Evolutionary conservation across 768 basidiomycete genomes (phyloP).

Genomic region (Leccinum disarticulatum): DNA sequence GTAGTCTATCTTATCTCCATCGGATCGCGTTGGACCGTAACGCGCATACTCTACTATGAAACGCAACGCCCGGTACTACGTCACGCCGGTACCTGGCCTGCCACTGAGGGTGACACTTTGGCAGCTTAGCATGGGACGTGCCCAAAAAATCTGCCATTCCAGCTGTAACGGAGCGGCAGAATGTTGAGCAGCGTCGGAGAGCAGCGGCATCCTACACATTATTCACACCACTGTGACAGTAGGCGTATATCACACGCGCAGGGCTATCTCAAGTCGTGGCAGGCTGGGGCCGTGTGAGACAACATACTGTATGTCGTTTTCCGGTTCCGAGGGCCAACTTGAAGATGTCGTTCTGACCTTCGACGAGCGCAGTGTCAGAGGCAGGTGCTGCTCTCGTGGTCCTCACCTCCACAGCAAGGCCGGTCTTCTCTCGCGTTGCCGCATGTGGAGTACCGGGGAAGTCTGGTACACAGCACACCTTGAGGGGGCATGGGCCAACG

Average conservation of each 20-base stretch:
- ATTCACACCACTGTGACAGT: slow-evolving; percentile 9
- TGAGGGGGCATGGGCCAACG: neutral
- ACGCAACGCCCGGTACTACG: neutral
- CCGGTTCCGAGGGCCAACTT: slow-evolving; percentile 25
- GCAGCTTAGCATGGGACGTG: neutral
- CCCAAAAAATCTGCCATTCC: neutral
- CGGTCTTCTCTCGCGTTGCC: slow-evolving; percentile 9
- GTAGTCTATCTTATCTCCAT: slow-evolving; percentile 10
- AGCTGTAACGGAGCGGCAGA: slow-evolving; percentile 1
- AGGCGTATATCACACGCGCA: slow-evolving; percentile 8
- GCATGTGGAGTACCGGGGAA: slow-evolving; percentile 2
- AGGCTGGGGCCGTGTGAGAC: slow-evolving; percentile 2
- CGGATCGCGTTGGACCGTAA: neutral
- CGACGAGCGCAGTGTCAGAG: slow-evolving; percentile 9
- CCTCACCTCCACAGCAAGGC: slow-evolving; percentile 25
- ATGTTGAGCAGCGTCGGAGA: neutral
- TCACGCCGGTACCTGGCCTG: slow-evolving; percentile 1
- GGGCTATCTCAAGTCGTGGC: slow-evolving; percentile 10
- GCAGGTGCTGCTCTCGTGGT: slow-evolving; percentile 9
- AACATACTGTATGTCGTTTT: slow-evolving; percentile 1
- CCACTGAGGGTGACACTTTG: slow-evolving; percentile 8
- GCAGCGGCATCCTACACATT: neutral
- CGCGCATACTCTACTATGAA: neutral
- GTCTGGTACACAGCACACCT: neutral
- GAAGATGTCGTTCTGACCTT: slow-evolving; percentile 10